phyloP scores from a whole-genome alignment of 495 filamentous ascomycete species.

The Daldinia bambusicola region DNA sequence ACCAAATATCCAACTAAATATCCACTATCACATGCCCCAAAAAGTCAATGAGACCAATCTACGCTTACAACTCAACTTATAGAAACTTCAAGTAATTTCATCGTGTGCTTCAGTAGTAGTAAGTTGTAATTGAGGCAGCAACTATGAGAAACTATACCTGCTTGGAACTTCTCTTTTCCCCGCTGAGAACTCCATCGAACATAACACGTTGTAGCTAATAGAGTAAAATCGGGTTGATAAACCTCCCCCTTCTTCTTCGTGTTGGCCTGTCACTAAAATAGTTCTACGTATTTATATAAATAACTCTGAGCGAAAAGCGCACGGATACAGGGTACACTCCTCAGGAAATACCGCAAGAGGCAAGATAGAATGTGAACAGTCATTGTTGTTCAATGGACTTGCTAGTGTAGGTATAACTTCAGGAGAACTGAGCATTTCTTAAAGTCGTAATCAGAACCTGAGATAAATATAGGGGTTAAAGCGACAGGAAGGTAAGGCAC shows the following conservation, averaged over 20 bases:
- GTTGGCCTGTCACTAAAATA: background rate
- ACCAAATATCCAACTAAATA: background rate
- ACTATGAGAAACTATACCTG: background rate
- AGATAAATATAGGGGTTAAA: background rate
- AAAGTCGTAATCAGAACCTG: background rate
- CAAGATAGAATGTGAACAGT: background rate
- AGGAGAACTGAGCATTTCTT: background rate
- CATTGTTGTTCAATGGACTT: background rate
- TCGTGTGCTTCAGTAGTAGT: background rate
- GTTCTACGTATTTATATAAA: background rate
- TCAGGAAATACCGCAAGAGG: background rate
- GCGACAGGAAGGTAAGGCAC: background rate
- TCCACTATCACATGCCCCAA: background rate
- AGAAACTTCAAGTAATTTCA: background rate
- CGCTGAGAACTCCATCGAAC: background rate
- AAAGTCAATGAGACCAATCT: background rate
- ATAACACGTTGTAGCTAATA: background rate
- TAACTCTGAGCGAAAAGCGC: background rate
- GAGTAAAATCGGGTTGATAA: background rate
- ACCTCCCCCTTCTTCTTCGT: background rate
- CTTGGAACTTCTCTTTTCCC: background rate
- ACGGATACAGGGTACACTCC: background rate
- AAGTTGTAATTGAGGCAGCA: background rate
- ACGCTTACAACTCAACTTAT: background rate
- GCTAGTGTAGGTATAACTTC: background rate